Base-by-base conservation (phyloP, 768 basidiomycete genomes). In the Hortiboletus flavorubellus region DNA sequence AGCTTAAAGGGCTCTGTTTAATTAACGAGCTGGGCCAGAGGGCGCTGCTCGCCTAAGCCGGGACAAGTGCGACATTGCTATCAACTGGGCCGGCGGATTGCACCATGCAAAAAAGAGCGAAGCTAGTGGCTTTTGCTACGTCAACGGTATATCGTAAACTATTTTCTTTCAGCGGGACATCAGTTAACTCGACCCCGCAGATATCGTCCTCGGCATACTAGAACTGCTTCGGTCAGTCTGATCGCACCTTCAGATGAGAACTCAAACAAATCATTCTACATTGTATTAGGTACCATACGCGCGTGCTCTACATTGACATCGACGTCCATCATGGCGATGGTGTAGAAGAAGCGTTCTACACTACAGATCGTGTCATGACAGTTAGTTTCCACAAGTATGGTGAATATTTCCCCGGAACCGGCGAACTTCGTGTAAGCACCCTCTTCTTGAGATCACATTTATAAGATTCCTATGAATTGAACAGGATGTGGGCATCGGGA, bases 61-160 rank as follows among this genome's bases (percentile, higher is more conserved):
- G 56, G 94, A 98, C 73, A 98, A 98, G 69, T 98, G 95, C 69
- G 97, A 99, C 70, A 98, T 98, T 62, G 97, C 97, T 4, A 85
- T 99, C 52, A 99, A 99, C 67, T 99, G 97, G 97, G 96, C 97
- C 9, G 97, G 97, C 14, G 97, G 97, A 15, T 77, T 99, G 43
- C 97, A 99, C 70, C 97, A 99, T 68, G 94, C 97, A 3, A 99
- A 98, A 76, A 99, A 98, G 78, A 93, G 93, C 42, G 97, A 99
- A 74, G 97, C 97, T 0, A 95, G 92, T 63, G 97, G 97, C 2
- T 99, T 99, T 73, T 99, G 97, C 75, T 99, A 98, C 70, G 92
- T 98, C 42, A 98, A 98, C 65, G 96, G 94, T 94, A 55, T 39
- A 42, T 16, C 16, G 33, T 40, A 44, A 35, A 46, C 12, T 23